Base-by-base conservation (phyloP, 306 rosid genomes). In the Alnus rubra region DNA sequence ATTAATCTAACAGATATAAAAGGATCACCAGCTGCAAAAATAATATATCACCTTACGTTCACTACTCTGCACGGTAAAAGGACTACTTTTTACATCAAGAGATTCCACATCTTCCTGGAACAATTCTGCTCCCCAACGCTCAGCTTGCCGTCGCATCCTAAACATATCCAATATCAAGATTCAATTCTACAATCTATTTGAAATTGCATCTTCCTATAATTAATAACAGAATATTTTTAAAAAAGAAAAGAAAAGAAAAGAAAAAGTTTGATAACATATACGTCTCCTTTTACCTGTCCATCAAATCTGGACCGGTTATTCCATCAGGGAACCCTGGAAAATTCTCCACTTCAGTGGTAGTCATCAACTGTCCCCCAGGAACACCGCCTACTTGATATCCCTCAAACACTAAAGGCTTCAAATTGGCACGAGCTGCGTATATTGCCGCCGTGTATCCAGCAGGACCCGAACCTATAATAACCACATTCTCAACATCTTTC, bases 291-390 rank as follows among this genome's bases (percentile, higher is more conserved):
- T 79, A 94, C 98, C 91, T 90, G 81, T 94, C 98, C 98, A 94
- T 94, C 79, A 94, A 85, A 82, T 94, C 98, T 28, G 98, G 98
- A 87, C 98, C 98, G 56, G 84, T 92, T 70, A 94, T 88, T 63
- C 98, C 97, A 44, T 94, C 98, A 0, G 98, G 97, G 82, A 94
- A 94, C 52, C 98, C 98, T 12, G 98, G 98, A 78, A 92, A 94
- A 73, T 94, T 94, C 87, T 94, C 98, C 49, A 94, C 97, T 84
- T 94, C 98, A 62, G 94, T 94, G 35, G 98, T 92, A 69, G 98
- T 94, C 98, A 94, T 94, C 83, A 94, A 86, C 82, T 94, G 98
- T 28, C 97, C 98, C 80, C 98, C 97, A 3, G 98, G 98, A 74
- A 90, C 96, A 78, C 97, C 97, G 53, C 98, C 98, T 15, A 82